Conservation (phyloP, 805 yeast genomes). For the Maudiozyma turicensis region DNA sequence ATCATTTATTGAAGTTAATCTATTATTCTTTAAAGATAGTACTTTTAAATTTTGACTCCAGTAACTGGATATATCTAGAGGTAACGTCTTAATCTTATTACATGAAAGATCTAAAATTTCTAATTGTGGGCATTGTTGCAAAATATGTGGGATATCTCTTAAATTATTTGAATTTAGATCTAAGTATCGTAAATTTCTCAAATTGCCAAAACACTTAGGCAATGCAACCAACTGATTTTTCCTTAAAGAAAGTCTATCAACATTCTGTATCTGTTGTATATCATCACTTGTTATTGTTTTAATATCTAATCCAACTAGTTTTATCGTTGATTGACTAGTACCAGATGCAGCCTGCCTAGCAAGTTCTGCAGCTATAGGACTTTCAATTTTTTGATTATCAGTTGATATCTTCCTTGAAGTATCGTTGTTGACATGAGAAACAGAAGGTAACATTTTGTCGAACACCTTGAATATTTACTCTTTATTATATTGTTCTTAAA, state of each 20-base stretch:
- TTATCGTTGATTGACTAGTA: slow-evolving; percentile 21
- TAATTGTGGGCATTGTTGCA: slow-evolving; percentile 33
- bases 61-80: slow-evolving; percentile 31
- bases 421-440: neutral
- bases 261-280: slow-evolving; percentile 29
- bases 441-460: neutral
- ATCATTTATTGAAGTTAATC: slow-evolving; percentile 34
- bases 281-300: slow-evolving; percentile 32
- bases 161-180: slow-evolving; percentile 59
- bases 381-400: neutral
- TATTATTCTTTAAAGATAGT: slow-evolving; percentile 52
- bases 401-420: neutral
- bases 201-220: slow-evolving; percentile 37
- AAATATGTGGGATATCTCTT: slow-evolving; percentile 40
- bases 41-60: slow-evolving; percentile 41
- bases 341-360: slow-evolving; percentile 2
- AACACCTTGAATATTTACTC: neutral
- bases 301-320: slow-evolving; percentile 33
- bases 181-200: slow-evolving; percentile 44
- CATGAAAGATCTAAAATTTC: slow-evolving; percentile 60
- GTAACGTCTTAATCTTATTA: slow-evolving; percentile 43
- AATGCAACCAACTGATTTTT: slow-evolving; percentile 39
- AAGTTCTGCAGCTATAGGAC: slow-evolving; percentile 49
- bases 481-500: no score
- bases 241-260: slow-evolving; percentile 46